Evolutionary conservation across 495 filamentous ascomycete species (phyloP), one percentile per base, ranked within the genome.

Genomic region (Xylaria curta): DNA sequence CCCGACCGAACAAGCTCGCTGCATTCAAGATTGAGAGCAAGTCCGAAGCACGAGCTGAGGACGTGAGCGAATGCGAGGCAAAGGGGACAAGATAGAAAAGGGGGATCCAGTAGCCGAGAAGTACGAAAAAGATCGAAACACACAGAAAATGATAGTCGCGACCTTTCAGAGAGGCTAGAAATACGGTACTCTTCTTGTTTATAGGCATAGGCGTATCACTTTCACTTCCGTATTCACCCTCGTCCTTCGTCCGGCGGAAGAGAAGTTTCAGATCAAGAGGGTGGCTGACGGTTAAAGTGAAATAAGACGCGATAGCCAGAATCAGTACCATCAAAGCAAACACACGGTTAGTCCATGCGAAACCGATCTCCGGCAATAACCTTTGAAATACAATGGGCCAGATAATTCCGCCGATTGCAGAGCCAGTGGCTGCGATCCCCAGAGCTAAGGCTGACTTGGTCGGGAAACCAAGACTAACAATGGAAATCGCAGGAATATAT

Each of bases 391-490:
- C 82, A 0, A 93, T 76, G 0, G 91, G 91, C 66, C 91, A 92
- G 65, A 92, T 82, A 51, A 92, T 86, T 12, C 91, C 91, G 5
- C 91, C 91, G 12, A 92, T 73, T 4, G 89, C 90, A 33, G 92
- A 92, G 36, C 91, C 91, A 0, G 90, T 89, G 28, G 90, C 86
- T 31, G 91, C 89, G 44, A 97, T 83, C n/a, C 92, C 93, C 0
- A 91, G 94, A 19, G 93, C 90, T 64, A 91, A 91, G 0, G 87
- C 87, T 92, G 87, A 0, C 89, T 84, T 12, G 87, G 28, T 85
- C 40, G 92, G 80, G 36, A 92, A 90, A 4, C 92, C 90, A 0
- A 90, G 92, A 78, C 93, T 92, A 62, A 97, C 87, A 31, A 94
- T 82, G 38, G 91, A 92, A 8, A 89, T 90, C 19, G 92, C 91